Base-by-base conservation (phyloP, 495 filamentous ascomycete genomes). In the Podospora bellae-mahoneyi region DNA sequence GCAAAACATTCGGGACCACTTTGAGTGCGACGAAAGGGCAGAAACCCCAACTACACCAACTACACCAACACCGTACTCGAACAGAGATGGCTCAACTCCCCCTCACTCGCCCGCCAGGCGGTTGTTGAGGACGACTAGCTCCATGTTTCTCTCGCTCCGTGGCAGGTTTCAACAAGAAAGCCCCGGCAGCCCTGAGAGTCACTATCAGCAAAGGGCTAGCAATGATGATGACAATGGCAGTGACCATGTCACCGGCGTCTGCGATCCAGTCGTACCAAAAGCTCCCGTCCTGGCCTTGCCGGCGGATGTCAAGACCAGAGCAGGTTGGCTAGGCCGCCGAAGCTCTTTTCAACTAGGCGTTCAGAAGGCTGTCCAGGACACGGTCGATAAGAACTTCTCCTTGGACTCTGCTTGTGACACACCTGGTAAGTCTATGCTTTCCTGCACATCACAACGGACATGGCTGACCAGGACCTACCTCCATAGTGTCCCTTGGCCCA, bases 321-420 rank as follows among this genome's bases (percentile, higher is more conserved):
- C 6, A 48, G 30, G 4, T 32, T 4, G 30, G 30, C n/a, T 18
- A 58, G 19, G 18, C 55, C 55, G 55, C 55, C 55, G 55, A n/a
- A 58, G 55, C 55, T 58, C 55, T 58, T 58, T 58, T 58, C 55
- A 58, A 26, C 55, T 58, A 20, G 55, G 55, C 55, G 55, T 58
- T 58, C 55, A 58, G 23, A 58, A 58, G 55, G 55, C 55, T 19
- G 55, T 58, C 55, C 55, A 58, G 19, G 55, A 48, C 39, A 48
- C 55, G 23, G n/a, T 58, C 23, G 55, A 58, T 58, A 19, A 58
- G n/a, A 58, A 58, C 55, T 58, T 58, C 55, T 58, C 55, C 26
- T 58, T 58, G 55, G 55, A 58, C 23, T 19, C n/a, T 26, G 55
- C n/a, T 26, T 19, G 19, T 26, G 19, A 58, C n/a, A 58, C 13